Percentiles rank a stretch among this genome's conserved stretches.
Conservation (phyloP, 345 rosid genomes). For the Eucalyptus sideroxylon region DNA sequence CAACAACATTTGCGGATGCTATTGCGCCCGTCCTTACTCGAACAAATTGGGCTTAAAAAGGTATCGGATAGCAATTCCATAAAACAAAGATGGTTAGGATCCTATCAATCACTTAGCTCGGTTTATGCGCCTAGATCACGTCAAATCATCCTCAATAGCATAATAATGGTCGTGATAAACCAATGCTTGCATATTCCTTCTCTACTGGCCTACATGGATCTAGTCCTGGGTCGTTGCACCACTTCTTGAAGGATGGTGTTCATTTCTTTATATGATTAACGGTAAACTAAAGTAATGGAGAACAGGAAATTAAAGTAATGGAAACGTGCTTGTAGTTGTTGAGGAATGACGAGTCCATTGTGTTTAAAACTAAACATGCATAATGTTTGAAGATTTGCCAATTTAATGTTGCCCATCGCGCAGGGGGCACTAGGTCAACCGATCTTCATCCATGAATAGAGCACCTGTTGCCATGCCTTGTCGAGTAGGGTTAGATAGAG, state of each 20-base stretch:
- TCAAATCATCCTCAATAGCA: not conserved
- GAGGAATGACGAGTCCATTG: not conserved
- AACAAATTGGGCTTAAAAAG: not conserved
- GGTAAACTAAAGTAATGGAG: not conserved
- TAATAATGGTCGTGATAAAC: not conserved
- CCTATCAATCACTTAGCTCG: not conserved
- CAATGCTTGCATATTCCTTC: not conserved
- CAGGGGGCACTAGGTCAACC: not conserved
- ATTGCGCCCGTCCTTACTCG: not conserved
- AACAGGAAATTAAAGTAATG: not conserved
- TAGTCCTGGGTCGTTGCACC: not conserved
- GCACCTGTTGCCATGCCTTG: not conserved
- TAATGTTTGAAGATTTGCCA: not conserved
- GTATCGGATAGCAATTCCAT: not conserved
- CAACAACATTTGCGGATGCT: not conserved
- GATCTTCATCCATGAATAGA: not conserved
- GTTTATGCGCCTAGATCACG: not conserved
- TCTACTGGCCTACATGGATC: not conserved
- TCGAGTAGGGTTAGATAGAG: not conserved
- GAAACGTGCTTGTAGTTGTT: not conserved
- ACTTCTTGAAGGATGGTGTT: not conserved
- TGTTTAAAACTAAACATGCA: not conserved
- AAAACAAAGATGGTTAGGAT: not conserved
- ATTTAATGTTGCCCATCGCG: not conserved
- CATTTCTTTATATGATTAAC: not conserved